phyloP scores from a whole-genome alignment of 2,329 filamentous ascomycete species.

The Alternaria arborescens region DNA sequence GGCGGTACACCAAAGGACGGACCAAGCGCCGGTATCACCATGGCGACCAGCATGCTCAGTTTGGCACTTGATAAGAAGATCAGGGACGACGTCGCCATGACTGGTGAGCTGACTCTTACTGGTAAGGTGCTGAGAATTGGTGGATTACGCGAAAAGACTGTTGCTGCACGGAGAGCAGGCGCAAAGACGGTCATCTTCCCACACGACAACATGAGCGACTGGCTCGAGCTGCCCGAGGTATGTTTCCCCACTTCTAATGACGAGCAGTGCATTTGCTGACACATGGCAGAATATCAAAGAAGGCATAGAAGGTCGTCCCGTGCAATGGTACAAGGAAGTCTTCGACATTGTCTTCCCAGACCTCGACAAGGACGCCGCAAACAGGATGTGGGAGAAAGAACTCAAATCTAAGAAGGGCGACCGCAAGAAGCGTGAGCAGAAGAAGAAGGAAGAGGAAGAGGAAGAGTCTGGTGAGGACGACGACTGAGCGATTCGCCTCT shows the following conservation, averaged over 20 bases:
- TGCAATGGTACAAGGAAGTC: slow-evolving; percentile 92
- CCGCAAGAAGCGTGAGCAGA: slow-evolving; percentile 46
- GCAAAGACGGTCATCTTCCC: slow-evolving; percentile 96
- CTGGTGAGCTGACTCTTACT: slow-evolving; percentile 93
- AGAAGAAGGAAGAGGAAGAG: slow-evolving; percentile 60
- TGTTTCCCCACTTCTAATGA: slow-evolving; percentile 45
- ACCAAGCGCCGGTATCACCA: slow-evolving; percentile 84
- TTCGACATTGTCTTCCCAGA: slow-evolving; percentile 90
- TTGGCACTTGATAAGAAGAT: slow-evolving; percentile 81
- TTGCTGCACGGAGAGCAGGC: slow-evolving; percentile 89
- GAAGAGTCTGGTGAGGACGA: slow-evolving; percentile 45
- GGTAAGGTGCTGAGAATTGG: slow-evolving; percentile 96
- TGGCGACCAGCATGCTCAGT: slow-evolving; percentile 92
- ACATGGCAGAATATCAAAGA: slow-evolving; percentile 89
- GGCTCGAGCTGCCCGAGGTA: slow-evolving; percentile 96
- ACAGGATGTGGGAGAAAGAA: slow-evolving; percentile 73
- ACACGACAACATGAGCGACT: slow-evolving; percentile 93
- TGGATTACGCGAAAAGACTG: slow-evolving; percentile 94
- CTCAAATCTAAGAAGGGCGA: slow-evolving; percentile 54
- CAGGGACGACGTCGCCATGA: slow-evolving; percentile 93
- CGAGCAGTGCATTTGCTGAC: slow-evolving; percentile 19
- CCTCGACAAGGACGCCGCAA: slow-evolving; percentile 76
- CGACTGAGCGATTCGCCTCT: slow-evolving; percentile 28
- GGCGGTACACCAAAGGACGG: slow-evolving; percentile 95
- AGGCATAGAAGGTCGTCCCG: slow-evolving; percentile 89